Evolutionary conservation across 495 filamentous ascomycete species (phyloP).

Genomic region (Bryoglossum gracile): DNA sequence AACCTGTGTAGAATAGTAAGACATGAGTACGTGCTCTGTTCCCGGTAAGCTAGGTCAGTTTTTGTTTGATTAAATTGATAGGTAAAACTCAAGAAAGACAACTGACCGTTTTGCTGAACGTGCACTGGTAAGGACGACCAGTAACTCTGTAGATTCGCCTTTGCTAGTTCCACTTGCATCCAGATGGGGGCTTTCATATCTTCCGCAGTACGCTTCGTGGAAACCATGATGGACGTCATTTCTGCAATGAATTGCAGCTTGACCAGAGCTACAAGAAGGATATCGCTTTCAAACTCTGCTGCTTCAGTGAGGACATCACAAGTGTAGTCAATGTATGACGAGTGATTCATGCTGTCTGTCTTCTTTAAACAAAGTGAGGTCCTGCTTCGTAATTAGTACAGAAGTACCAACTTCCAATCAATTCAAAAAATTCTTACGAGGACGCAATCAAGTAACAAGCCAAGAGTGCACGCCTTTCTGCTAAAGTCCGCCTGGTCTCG

Average conservation of each 20-base stretch:
- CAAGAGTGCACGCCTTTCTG: slow-evolving; percentile 17
- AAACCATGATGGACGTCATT: neutral
- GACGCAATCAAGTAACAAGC: slow-evolving; percentile 11
- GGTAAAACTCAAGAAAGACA: no score
- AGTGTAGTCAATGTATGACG: slow-evolving; percentile 8
- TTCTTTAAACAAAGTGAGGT: neutral
- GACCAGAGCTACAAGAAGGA: slow-evolving; percentile 6
- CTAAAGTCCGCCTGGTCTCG: slow-evolving; percentile 5
- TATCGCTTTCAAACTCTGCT: slow-evolving; percentile 6
- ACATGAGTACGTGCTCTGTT: neutral
- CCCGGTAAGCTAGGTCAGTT: neutral
- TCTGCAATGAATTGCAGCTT: slow-evolving; percentile 2
- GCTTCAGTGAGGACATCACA: slow-evolving; percentile 1
- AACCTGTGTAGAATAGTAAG: slow-evolving; percentile 8
- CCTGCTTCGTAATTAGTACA: neutral
- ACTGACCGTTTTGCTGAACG: slow-evolving; percentile 14
- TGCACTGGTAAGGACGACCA: slow-evolving; percentile 2
- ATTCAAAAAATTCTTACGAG: slow-evolving; percentile 10
- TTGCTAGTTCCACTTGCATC: slow-evolving; percentile 14
- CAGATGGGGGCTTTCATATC: slow-evolving; percentile 9
- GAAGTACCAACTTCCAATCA: neutral
- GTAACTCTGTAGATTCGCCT: slow-evolving; percentile 6
- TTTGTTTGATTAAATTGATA: neutral
- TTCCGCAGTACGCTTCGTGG: neutral
- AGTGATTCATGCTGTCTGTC: slow-evolving; percentile 5